Conservation (phyloP, 2,329 filamentous ascomycete species). For the Cladobotryum protrusum region DNA sequence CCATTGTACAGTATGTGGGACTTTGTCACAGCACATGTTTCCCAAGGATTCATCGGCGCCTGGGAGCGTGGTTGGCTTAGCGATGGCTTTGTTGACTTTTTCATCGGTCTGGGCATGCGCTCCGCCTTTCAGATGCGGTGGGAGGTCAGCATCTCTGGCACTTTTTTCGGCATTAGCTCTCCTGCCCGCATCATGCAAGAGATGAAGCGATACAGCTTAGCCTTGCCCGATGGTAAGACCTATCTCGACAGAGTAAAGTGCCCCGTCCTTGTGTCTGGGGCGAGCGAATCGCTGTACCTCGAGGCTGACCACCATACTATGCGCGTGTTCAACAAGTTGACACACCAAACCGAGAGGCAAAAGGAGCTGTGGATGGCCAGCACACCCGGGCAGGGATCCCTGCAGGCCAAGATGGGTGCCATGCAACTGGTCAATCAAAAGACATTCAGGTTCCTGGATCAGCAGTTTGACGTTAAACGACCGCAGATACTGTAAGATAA, state of each 20-base stretch:
- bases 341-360: not conserved
- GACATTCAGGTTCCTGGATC: slow-evolving; percentile 9
- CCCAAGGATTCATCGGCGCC: slow-evolving; percentile 13
- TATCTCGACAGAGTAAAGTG: slow-evolving; percentile 15
- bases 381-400: slow-evolving; percentile 6
- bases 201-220: not conserved
- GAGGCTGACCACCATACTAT: slow-evolving; percentile 7
- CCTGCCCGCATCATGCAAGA: slow-evolving; percentile 16
- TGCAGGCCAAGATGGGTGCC: slow-evolving; percentile 14
- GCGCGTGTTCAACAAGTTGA: slow-evolving; percentile 7
- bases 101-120: slow-evolving; percentile 12
- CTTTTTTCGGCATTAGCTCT: slow-evolving; percentile 17
- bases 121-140: slow-evolving; percentile 20
- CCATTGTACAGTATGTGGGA: slow-evolving; percentile 19
- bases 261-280: slow-evolving; percentile 18
- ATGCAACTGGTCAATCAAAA: slow-evolving; percentile 9
- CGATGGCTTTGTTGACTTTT: slow-evolving; percentile 14
- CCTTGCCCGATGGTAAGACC: not conserved
- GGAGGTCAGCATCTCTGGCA: slow-evolving; percentile 16
- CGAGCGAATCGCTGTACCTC: slow-evolving; percentile 9
- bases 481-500: too few species aligned
- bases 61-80: slow-evolving; percentile 16
- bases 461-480: slow-evolving; percentile 1
- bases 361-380: slow-evolving; percentile 13
- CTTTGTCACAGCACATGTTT: slow-evolving; percentile 18